Conservation (phyloP, 129 eudicot species). For the Centrapalus pauciflorus region DNA sequence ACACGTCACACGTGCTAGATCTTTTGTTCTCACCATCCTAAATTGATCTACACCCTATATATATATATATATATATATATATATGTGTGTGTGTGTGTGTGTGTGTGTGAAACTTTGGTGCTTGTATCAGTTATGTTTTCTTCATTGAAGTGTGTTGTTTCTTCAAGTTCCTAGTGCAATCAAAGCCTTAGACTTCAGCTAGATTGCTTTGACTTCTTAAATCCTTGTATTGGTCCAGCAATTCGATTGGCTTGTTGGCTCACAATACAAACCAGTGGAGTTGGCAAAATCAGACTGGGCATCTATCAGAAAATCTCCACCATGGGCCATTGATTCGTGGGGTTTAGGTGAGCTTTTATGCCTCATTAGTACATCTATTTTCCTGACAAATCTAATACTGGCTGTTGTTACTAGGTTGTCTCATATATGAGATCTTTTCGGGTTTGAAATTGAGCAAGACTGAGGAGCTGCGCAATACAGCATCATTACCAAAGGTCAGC, state of each 20-base stretch:
- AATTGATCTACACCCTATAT: too few species aligned
- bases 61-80: too few species aligned
- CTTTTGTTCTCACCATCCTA: too few species aligned
- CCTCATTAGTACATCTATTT: background rate
- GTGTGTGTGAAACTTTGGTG: background rate
- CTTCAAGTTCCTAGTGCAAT: background rate
- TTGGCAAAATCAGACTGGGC: slow-evolving; percentile 84
- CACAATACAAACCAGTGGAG: slow-evolving; percentile 97
- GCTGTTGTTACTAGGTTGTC: slow-evolving; percentile 62
- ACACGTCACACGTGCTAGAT: too few species aligned
- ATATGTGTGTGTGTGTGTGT: too few species aligned
- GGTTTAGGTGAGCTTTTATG: slow-evolving; percentile 71
- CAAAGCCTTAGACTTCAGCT: background rate
- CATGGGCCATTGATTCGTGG: slow-evolving; percentile 99
- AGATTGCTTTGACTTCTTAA: slow-evolving; percentile 2
- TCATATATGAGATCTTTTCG: slow-evolving; percentile 84
- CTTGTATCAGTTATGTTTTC: background rate
- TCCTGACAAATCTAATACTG: slow-evolving; percentile 7
- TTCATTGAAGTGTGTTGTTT: slow-evolving; percentile 2
- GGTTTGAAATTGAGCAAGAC: slow-evolving; percentile 72
- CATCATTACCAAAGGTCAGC: slow-evolving; percentile 87
- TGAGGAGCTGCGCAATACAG: slow-evolving; percentile 89
- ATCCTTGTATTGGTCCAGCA: slow-evolving; percentile 49
- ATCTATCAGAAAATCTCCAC: slow-evolving; percentile 77
- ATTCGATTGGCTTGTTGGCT: slow-evolving; percentile 91